These are phyloP conservation scores for Buddleja alternifolia DNA, from an alignment of 257 asterid species.

Conservation along the genomic window DNA sequence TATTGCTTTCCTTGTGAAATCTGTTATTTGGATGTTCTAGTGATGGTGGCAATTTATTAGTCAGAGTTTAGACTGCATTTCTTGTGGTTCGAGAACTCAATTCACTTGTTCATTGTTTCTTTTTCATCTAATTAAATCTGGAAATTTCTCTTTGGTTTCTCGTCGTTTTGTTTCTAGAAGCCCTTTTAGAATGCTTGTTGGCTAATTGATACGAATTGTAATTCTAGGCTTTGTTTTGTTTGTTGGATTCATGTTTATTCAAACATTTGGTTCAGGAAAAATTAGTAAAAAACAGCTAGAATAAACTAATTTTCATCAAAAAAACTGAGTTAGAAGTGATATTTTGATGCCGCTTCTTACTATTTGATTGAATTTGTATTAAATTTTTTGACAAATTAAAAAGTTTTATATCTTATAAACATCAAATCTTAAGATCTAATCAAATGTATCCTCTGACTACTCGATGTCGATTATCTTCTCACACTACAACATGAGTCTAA, in stretches of 20 bases:
- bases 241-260: not conserved
- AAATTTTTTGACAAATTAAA: too few species aligned
- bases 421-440: not conserved
- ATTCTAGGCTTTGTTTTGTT: not conserved
- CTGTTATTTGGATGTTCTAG: not conserved
- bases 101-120: too few species aligned
- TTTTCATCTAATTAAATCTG: too few species aligned
- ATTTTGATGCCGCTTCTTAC: too few species aligned
- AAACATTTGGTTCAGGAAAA: too few species aligned
- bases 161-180: not conserved
- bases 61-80: not conserved
- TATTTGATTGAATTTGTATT: too few species aligned
- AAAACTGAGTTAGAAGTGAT: too few species aligned
- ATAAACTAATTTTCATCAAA: too few species aligned
- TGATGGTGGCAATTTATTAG: not conserved
- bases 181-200: not conserved
- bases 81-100: not conserved
- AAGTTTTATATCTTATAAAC: not conserved
- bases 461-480: too few species aligned
- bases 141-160: not conserved
- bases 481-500: too few species aligned
- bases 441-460: not conserved
- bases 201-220: not conserved
- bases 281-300: too few species aligned
- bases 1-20: not conserved